A percentile compares a stretch with the other conserved stretches of the same genome.
Conservation (phyloP, 2,329 filamentous ascomycete species). For the Fusarium penzigii region DNA sequence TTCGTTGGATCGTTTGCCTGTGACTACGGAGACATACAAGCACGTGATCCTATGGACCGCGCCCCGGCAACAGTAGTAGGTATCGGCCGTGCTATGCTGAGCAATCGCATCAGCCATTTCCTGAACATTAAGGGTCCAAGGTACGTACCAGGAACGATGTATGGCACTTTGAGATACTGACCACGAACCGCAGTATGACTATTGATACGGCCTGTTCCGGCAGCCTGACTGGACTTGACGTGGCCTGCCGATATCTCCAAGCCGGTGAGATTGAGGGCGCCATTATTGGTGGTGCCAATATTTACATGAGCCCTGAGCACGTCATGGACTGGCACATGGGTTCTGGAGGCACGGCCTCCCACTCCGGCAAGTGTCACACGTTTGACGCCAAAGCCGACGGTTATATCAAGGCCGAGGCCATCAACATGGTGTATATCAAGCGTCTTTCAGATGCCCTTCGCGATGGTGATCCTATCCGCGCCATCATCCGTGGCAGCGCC, state of each 20-base stretch:
- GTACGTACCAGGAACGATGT: too few species aligned
- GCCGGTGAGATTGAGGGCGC: slow-evolving; percentile 12
- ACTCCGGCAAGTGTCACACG: slow-evolving; percentile 21
- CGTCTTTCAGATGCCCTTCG: slow-evolving; percentile 42
- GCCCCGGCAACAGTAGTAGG: slow-evolving; percentile 44
- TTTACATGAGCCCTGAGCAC: slow-evolving; percentile 47
- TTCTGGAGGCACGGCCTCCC: slow-evolving; percentile 33
- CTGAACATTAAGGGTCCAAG: slow-evolving; percentile 50
- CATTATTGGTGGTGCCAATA: slow-evolving; percentile 42
- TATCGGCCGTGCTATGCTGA: slow-evolving; percentile 42
- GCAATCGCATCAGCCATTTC: slow-evolving; percentile 49
- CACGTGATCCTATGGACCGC: slow-evolving; percentile 42
- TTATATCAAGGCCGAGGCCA: slow-evolving; percentile 48
- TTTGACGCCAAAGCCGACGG: slow-evolving; percentile 43
- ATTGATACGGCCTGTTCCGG: slow-evolving; percentile 56
- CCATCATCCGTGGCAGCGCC: slow-evolving; percentile 33
- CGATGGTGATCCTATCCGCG: slow-evolving; percentile 41
- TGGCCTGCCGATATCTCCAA: slow-evolving; percentile 33
- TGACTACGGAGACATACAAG: slow-evolving; percentile 41
- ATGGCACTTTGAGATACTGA: too few species aligned
- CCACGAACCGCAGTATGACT: too few species aligned
- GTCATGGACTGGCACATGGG: too few species aligned
- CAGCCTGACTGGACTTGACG: slow-evolving; percentile 46
- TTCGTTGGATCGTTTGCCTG: slow-evolving; percentile 42
- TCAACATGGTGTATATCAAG: slow-evolving; percentile 44